A percentile compares a stretch with the other conserved stretches of the same genome.
Conservation (phyloP, 129 eudicot species). For the Arctium lappa region DNA sequence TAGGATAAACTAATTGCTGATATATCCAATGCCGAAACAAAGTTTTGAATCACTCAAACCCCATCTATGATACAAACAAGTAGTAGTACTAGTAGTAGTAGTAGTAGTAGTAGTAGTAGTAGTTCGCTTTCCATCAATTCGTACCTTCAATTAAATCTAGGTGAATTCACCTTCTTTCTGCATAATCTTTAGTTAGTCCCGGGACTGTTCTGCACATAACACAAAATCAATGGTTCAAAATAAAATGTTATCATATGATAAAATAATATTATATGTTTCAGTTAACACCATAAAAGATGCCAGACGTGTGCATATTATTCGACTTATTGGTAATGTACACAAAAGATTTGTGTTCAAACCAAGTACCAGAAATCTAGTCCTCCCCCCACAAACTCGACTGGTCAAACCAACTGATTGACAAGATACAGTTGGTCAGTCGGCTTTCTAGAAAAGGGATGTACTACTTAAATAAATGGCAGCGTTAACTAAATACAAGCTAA, state of each 20-base stretch:
- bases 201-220: constrained; percentile 38
- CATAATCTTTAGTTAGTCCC: constrained; percentile 36
- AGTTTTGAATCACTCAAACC: constrained; percentile 23
- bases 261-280: neutral
- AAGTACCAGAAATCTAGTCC: no score
- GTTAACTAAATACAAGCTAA: no score
- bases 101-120: neutral
- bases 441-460: no score
- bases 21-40: constrained; percentile 11
- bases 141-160: constrained; percentile 24
- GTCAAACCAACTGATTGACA: no score
- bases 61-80: constrained; percentile 23
- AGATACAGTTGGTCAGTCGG: no score
- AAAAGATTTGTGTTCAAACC: no score
- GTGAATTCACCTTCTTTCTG: constrained; percentile 45
- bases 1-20: constrained; percentile 9
- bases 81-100: neutral
- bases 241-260: neutral
- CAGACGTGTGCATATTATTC: no score
- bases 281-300: neutral
- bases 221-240: neutral
- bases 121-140: constrained; percentile 27
- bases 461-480: no score
- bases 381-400: no score
- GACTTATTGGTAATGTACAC: neutral